A percentile compares a stretch with the other conserved stretches of the same genome.
Conservation (phyloP, 2,329 filamentous ascomycete genomes). For the Paracamarosporium sp. region DNA sequence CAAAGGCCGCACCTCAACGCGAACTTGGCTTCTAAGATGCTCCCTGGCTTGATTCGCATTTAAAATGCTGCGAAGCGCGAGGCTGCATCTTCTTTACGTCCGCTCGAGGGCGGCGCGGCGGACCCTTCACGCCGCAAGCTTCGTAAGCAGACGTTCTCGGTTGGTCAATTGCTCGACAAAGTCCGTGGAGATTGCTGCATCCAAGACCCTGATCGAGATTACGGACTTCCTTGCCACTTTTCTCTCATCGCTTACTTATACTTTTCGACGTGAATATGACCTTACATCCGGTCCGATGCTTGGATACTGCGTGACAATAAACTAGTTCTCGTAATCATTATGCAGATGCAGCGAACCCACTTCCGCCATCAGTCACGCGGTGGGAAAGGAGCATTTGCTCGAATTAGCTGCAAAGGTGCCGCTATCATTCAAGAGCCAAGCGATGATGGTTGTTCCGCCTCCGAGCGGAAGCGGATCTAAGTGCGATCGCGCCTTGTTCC, state of each 20-base stretch:
- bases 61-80: conserved; percentile 5
- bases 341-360: neutral
- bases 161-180: neutral
- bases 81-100: neutral
- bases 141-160: conserved; percentile 2
- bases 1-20: conserved; percentile 6
- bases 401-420: neutral
- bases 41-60: neutral
- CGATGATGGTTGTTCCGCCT: neutral
- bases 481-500: neutral
- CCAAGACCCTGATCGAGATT: neutral
- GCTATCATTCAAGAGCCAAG: neutral
- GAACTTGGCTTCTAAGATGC: neutral
- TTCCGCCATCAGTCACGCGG: neutral
- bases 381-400: neutral
- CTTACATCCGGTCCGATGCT: conserved; percentile 2
- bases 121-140: neutral
- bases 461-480: neutral
- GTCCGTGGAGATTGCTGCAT: neutral
- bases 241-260: neutral
- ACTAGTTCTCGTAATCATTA: neutral
- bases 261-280: neutral
- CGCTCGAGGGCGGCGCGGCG: neutral
- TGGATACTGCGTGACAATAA: neutral
- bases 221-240: neutral